These are phyloP conservation scores for Colletotrichum sp. DNA, from an alignment of 2,329 filamentous ascomycete genomes.

Conservation along the genomic window DNA sequence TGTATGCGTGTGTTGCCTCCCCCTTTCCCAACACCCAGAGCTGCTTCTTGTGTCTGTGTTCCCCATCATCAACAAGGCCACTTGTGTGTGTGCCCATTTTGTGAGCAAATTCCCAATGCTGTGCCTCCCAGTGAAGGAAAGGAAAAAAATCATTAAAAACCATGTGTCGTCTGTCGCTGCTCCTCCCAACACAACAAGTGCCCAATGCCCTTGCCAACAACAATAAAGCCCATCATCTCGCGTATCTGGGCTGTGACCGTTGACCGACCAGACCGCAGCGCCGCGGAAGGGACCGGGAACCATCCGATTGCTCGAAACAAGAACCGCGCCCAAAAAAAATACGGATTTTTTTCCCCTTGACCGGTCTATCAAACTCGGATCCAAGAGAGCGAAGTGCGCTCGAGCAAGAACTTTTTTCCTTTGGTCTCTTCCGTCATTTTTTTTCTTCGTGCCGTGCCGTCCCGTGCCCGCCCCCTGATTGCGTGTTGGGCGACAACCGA, in stretches of 20 bases:
- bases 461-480: not conserved
- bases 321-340: not conserved
- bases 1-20: not conserved
- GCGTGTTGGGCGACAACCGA: not conserved
- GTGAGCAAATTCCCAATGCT: not conserved
- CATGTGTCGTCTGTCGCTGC: not conserved
- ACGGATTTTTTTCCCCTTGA: not conserved
- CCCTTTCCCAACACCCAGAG: not conserved
- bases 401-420: not conserved
- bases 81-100: not conserved
- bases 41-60: not conserved
- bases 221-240: not conserved
- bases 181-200: not conserved
- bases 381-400: not conserved
- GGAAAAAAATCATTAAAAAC: not conserved
- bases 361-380: not conserved
- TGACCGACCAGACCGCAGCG: not conserved
- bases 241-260: not conserved
- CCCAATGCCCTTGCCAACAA: not conserved
- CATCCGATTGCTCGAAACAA: conserved; percentile 5
- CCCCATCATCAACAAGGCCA: not conserved
- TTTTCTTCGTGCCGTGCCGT: not conserved
- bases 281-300: not conserved
- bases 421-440: not conserved
- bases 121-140: not conserved